phyloP scores from a whole-genome alignment of 73 alveolate genomes.

The Paramecium primaurelia region DNA sequence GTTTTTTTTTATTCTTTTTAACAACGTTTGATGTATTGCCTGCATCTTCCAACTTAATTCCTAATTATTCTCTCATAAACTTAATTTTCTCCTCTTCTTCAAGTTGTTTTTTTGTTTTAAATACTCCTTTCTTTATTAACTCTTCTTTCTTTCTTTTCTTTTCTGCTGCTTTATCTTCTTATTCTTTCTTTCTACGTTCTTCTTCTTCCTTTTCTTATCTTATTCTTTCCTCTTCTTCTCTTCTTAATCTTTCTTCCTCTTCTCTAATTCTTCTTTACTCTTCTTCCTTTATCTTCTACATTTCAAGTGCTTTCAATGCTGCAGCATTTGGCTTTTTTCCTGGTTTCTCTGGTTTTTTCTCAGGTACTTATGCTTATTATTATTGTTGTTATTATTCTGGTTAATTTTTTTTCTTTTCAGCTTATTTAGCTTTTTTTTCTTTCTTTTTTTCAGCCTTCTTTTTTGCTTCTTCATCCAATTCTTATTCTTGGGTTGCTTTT shows the following conservation, averaged over 20 bases:
- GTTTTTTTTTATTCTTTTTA: conserved; percentile 44
- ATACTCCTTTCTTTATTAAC: conserved; percentile 52
- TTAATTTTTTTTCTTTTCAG: conserved; percentile 42
- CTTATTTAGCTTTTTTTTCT: conserved; percentile 71
- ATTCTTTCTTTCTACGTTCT: conserved; percentile 71
- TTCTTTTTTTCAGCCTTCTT: conserved; percentile 54
- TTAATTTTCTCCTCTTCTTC: conserved; percentile 67
- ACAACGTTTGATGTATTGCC: conserved; percentile 54
- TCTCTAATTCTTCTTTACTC: conserved; percentile 55
- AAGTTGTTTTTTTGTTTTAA: conserved; percentile 66
- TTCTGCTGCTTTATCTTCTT: conserved; percentile 60
- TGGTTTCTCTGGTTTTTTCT: conserved; percentile 63
- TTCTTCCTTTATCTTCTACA: conserved; percentile 57
- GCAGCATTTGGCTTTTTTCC: conserved; percentile 63
- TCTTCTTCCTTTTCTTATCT: conserved; percentile 72
- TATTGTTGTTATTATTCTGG: conserved; percentile 48
- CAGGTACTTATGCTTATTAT: background rate
- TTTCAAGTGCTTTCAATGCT: conserved; percentile 59
- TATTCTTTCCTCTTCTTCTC: conserved; percentile 59
- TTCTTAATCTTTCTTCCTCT: conserved; percentile 58
- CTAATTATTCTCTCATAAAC: conserved; percentile 15
- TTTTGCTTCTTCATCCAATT: conserved; percentile 66
- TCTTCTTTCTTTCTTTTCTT: conserved; percentile 52
- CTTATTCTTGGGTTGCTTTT: conserved; percentile 61
- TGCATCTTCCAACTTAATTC: conserved; percentile 33